A percentile compares a stretch with the other conserved stretches of the same genome.
Conservation (phyloP, 441 rosid genomes). For the Erodium moschatum region DNA sequence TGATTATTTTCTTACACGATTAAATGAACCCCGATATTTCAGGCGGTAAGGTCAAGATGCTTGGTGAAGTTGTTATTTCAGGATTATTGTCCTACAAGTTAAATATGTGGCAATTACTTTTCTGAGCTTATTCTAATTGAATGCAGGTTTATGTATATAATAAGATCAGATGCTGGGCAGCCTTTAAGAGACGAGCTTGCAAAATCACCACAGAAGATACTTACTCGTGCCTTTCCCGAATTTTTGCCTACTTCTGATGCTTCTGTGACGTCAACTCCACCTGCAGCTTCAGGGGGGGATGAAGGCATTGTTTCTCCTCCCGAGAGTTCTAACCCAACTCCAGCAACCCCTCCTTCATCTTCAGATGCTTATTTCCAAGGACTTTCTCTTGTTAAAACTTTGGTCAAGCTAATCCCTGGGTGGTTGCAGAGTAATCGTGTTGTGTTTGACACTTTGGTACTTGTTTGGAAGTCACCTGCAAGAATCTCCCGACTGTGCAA, state of each 20-base stretch:
- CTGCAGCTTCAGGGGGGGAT: constrained; percentile 51
- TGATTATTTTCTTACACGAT: constrained; percentile 88
- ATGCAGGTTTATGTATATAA: constrained; percentile 85
- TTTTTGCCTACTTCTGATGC: constrained; percentile 58
- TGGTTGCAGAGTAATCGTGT: constrained; percentile 83
- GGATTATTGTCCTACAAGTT: constrained; percentile 13
- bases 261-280: constrained; percentile 38
- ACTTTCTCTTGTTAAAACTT: constrained; percentile 76
- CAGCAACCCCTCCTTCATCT: constrained; percentile 35
- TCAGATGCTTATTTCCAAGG: constrained; percentile 90
- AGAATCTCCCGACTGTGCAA: constrained; percentile 77
- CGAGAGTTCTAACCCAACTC: constrained; percentile 41
- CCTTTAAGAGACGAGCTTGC: constrained; percentile 95
- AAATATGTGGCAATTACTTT: background rate
- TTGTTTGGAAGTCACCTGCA: constrained; percentile 86
- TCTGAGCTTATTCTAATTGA: constrained; percentile 17
- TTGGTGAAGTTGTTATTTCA: constrained; percentile 14
- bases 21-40: constrained; percentile 87
- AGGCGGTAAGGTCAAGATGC: constrained; percentile 54
- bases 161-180: constrained; percentile 94
- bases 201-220: constrained; percentile 84
- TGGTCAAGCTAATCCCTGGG: constrained; percentile 79
- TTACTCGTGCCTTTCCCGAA: constrained; percentile 74
- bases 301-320: constrained; percentile 29
- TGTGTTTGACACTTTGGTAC: constrained; percentile 79